These are phyloP conservation scores for Coemansia sp. DNA, from an alignment of 192 early-diverging fungal species.

Conservation along the genomic window DNA sequence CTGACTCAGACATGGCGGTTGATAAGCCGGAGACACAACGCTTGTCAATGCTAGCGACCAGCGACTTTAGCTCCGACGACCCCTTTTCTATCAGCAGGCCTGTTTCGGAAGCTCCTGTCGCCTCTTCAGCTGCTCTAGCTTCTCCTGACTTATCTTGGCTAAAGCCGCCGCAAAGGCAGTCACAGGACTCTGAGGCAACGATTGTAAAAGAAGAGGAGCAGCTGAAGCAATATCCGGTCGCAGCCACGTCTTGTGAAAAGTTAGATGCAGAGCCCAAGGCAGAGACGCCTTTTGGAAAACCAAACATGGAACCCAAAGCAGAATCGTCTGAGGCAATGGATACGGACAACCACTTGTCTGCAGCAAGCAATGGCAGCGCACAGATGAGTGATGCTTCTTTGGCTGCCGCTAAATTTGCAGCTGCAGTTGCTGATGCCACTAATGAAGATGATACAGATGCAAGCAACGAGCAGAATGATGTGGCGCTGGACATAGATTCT, in stretches of 20 bases:
- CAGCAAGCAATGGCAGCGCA: background rate
- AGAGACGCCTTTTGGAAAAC: background rate
- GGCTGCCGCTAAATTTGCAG: constrained; percentile 2
- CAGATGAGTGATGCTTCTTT: constrained; percentile 4
- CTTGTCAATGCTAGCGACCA: background rate
- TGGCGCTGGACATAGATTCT: background rate
- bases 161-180: background rate
- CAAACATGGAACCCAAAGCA: background rate
- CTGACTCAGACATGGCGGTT: background rate
- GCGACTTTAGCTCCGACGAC: background rate
- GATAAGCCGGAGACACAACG: background rate
- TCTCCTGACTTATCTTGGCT: background rate
- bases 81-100: background rate
- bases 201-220: background rate
- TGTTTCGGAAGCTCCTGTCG: background rate
- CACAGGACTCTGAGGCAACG: background rate
- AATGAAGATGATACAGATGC: background rate
- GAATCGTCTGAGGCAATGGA: constrained; percentile 6
- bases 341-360: background rate
- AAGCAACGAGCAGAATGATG: background rate
- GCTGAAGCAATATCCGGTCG: background rate
- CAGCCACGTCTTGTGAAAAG: background rate
- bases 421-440: background rate
- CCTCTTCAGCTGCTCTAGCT: background rate
- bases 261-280: background rate